phyloP scores from a whole-genome alignment of 129 eudicot genomes.

The Chrysanthemum makinoi region DNA sequence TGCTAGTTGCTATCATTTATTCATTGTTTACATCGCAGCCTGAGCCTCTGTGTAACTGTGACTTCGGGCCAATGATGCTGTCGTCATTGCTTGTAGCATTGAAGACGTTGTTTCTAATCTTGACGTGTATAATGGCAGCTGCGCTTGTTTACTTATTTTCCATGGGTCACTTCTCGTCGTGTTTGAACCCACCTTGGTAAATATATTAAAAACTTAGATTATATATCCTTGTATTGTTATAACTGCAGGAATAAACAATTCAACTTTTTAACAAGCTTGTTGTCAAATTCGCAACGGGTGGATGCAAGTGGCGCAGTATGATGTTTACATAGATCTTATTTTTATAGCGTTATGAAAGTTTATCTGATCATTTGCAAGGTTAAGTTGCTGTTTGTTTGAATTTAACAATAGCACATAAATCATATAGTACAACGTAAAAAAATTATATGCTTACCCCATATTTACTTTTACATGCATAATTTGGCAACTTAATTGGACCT shows the following conservation, averaged over 20 bases:
- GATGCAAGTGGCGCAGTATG: background rate
- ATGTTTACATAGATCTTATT: background rate
- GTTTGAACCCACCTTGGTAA: background rate
- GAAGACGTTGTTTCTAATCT: background rate
- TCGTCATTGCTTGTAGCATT: background rate
- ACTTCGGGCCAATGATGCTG: background rate
- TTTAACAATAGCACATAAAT: too few relatives aligned
- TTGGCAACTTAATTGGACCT: too few relatives aligned
- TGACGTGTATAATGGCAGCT: slow-evolving; percentile 4
- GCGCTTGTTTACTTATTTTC: background rate
- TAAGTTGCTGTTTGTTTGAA: background rate
- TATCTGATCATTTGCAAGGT: background rate
- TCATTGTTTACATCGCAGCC: too few relatives aligned
- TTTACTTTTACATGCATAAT: too few relatives aligned
- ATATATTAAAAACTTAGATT: background rate
- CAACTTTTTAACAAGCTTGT: background rate
- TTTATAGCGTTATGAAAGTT: background rate
- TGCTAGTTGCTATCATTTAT: too few relatives aligned
- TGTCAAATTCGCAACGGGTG: background rate
- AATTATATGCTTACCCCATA: too few relatives aligned
- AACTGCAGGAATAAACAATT: background rate
- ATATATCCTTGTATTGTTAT: background rate
- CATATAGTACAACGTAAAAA: too few relatives aligned
- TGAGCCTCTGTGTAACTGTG: too few relatives aligned
- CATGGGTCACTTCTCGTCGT: background rate